Base-by-base conservation (phyloP, 805 yeast genomes). In the Saturnispora diversa region DNA sequence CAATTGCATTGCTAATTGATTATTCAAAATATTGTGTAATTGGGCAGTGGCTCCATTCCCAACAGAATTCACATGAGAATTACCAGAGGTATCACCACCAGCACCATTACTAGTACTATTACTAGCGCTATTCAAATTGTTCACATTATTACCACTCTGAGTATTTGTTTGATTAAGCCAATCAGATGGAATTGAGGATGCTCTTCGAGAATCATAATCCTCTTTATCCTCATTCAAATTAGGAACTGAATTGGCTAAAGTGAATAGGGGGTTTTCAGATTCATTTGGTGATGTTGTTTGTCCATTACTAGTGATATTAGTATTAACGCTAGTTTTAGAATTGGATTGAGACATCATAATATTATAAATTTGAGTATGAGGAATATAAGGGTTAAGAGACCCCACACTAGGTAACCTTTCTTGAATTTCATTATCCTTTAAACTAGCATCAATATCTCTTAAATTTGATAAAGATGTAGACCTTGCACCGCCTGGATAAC, bases 201-300 rank as follows among this genome's bases (percentile, higher is more conserved):
- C 23, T 30, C 33, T 30, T 11, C 23, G 12, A 4, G 17, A 12
- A 17, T 30, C 17, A 5, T 11, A 19, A 10, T 17, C 20, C 6
- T 38, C 36, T 17, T 31, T 16, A 7, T 11, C 26, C 15, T 6
- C 17, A 8, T 31, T 17, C 5, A 11, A n/a, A 19, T 31, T 22
- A 23, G 44, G 33, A 26, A 50, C 59, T 2, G 62, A 56, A 33
- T 58, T 55, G 8, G 62, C 62, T 23, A 56, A 45, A 8, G 61
- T 56, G 23, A 53, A 49, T 17, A 58, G 42, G 3, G 62, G 61
- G 40, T 57, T 58, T 4, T 47, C 48, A 2, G 19, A 40, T 24
- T 46, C 45, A 24, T 42, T n/a, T 3, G 33, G 19, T 15, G n/a
- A n/a, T n/a, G n/a, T n/a, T n/a, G n/a, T n/a, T n/a, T n/a, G n/a